Evolutionary conservation across 2,329 filamentous ascomycete species (phyloP).

Genomic region (Periconia macrospinosa): DNA sequence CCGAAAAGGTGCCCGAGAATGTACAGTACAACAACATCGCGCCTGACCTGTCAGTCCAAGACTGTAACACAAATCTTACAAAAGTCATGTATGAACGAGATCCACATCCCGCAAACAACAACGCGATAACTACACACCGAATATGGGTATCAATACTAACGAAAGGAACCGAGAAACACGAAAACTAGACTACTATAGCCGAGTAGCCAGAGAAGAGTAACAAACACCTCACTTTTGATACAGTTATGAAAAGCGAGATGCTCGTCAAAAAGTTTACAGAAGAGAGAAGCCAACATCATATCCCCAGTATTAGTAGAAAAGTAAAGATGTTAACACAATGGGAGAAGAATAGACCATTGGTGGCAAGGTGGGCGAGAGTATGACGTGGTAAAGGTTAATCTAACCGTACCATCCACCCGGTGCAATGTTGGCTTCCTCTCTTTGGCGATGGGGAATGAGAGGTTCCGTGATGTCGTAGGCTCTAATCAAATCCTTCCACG

Average conservation of each 20-base stretch:
- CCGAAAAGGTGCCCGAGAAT: no score
- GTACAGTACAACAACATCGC: no score
- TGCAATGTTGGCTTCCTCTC: slow-evolving; percentile 26
- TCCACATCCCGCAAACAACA: no score
- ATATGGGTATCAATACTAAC: slow-evolving; percentile 1
- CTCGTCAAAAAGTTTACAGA: no score
- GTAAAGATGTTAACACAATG: not conserved
- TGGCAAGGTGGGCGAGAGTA: not conserved
- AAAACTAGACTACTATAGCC: not conserved
- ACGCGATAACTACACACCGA: not conserved
- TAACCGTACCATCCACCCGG: slow-evolving; percentile 31
- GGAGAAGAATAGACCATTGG: not conserved
- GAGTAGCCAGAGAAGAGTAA: no score
- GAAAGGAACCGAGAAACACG: not conserved
- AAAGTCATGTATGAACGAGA: no score
- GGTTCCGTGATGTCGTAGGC: slow-evolving; percentile 75
- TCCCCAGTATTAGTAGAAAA: no score
- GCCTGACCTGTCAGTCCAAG: no score
- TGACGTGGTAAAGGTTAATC: not conserved
- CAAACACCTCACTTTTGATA: no score
- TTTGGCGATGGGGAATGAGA: slow-evolving; percentile 78
- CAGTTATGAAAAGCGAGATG: no score
- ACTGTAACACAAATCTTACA: no score
- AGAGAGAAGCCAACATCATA: no score
- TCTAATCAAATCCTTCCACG: slow-evolving; percentile 77